Base-by-base conservation (phyloP, 2,329 filamentous ascomycete species). In the Ophiostoma tasmaniense region DNA sequence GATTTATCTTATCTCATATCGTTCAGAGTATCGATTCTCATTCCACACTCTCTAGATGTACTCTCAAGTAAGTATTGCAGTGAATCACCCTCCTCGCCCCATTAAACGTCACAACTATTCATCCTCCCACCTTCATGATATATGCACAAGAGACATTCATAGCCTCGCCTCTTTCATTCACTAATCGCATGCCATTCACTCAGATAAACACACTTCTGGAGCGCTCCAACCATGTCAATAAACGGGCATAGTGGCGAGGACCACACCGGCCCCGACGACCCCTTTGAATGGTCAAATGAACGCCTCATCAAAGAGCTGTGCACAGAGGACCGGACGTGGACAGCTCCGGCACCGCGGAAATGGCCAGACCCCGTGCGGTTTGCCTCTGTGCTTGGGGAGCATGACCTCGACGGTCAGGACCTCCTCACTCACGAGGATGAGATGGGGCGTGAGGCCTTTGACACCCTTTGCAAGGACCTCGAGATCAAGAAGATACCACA, bases 251-350 rank as follows among this genome's bases (percentile, higher is more conserved):
- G 14, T 50, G 68, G 78, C 69, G 59, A 28, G 25, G 55, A 61
- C 25, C 55, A 25, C 22, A 30, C 13, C 55, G 25, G 13, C 55
- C 25, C 59, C 30, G 61, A 64, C 61, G 91, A 96, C 78, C 92
- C 92, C n/a, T 90, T 88, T 77, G 75, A 83, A 68, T 96, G 92
- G 92, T 84, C 84, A 45, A 81, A 88, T 39, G 86, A 90, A 50
- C 83, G 87, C 45, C 86, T 96, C 13, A 84, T 90, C 11, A 76
- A 81, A 20, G 87, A 89, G 74, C 81, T 96, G 3, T 92, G 89
- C 75, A 81, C 83, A 28, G 74, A 80, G 1, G 75, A 80, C 3
- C 80, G 80, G 65, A 82, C 85, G 11, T 86, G 84, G 83, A 73
- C 72, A 55, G 75, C 76, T 68, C 77, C 78, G 65, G 77, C 75